Conservation (phyloP, 2,329 filamentous ascomycete genomes). For the Trichoderma koningii region DNA sequence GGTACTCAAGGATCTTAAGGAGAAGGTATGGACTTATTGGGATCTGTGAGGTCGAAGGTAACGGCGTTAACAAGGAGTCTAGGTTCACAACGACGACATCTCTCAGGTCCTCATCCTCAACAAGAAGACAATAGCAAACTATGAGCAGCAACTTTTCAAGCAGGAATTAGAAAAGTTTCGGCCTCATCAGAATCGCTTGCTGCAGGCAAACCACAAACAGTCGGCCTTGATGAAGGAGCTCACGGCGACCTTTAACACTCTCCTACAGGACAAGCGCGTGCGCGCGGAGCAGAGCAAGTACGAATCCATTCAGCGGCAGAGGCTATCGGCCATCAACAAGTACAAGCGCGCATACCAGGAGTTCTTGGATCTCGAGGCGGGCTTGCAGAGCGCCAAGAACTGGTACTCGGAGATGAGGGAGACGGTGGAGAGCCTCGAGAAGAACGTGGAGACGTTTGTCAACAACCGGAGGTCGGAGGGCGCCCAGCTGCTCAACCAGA, state of each 20-base stretch:
- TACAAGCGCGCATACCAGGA: slow-evolving; percentile 93
- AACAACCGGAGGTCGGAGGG: slow-evolving; percentile 92
- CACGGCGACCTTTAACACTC: slow-evolving; percentile 79
- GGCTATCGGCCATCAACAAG: slow-evolving; percentile 75
- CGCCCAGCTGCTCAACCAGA: slow-evolving; percentile 82
- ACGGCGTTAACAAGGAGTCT: slow-evolving; percentile 30
- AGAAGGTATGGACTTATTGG: slow-evolving; percentile 66
- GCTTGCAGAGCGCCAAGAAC: slow-evolving; percentile 81
- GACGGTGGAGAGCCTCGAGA: slow-evolving; percentile 85
- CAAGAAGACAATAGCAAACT: slow-evolving; percentile 92
- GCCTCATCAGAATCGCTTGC: slow-evolving; percentile 84
- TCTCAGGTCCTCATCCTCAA: slow-evolving; percentile 96
- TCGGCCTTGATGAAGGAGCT: slow-evolving; percentile 92
- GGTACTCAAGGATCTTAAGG: slow-evolving; percentile 93
- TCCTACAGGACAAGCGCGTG: slow-evolving; percentile 92
- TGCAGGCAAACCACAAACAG: slow-evolving; percentile 96
- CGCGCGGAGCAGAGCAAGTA: slow-evolving; percentile 94
- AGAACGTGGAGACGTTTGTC: slow-evolving; percentile 97
- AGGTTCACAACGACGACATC: slow-evolving; percentile 97
- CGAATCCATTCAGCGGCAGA: slow-evolving; percentile 80
- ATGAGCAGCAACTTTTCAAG: slow-evolving; percentile 90
- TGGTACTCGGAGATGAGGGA: slow-evolving; percentile 98
- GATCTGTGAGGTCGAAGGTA: no score
- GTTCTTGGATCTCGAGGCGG: slow-evolving; percentile 85
- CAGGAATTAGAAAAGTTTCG: slow-evolving; percentile 97